Percentiles rank a stretch among this genome's conserved stretches.
phyloP scores from a whole-genome alignment of 1,284 basidiomycete species.

The Rhodotorula mucilaginosa region DNA sequence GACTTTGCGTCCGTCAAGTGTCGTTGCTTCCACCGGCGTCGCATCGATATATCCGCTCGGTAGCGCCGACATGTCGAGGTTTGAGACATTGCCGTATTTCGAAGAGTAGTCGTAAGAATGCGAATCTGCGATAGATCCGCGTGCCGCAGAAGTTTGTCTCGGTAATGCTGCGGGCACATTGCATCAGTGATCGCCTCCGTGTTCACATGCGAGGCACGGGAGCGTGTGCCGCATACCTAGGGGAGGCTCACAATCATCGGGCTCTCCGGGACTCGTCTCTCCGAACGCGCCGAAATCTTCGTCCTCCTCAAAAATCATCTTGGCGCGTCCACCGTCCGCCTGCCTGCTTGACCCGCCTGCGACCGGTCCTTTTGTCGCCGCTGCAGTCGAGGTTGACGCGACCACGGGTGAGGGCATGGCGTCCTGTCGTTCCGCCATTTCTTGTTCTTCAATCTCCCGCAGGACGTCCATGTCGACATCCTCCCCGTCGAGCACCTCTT shows the following conservation, averaged over 20 bases:
- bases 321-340: not conserved
- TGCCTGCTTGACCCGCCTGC: conserved; percentile 4
- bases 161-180: not conserved
- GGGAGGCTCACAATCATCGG: no score
- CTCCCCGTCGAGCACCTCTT: conserved; percentile 1
- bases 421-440: conserved; percentile 1
- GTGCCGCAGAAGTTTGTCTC: not conserved
- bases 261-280: not conserved
- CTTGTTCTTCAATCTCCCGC: conserved; percentile 7
- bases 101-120: conserved; percentile 22
- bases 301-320: conserved; percentile 19
- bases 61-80: conserved; percentile 21
- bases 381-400: not conserved
- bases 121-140: not conserved
- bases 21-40: conserved; percentile 37
- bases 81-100: conserved; percentile 25
- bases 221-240: no score
- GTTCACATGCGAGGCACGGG: no score
- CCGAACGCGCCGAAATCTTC: not conserved
- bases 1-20: conserved; percentile 36
- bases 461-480: conserved; percentile 25
- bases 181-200: not conserved
- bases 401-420: no score
- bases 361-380: not conserved
- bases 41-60: conserved; percentile 23